phyloP scores from a whole-genome alignment of 2,329 filamentous ascomycete species.

The Fusarium lyarnte region DNA sequence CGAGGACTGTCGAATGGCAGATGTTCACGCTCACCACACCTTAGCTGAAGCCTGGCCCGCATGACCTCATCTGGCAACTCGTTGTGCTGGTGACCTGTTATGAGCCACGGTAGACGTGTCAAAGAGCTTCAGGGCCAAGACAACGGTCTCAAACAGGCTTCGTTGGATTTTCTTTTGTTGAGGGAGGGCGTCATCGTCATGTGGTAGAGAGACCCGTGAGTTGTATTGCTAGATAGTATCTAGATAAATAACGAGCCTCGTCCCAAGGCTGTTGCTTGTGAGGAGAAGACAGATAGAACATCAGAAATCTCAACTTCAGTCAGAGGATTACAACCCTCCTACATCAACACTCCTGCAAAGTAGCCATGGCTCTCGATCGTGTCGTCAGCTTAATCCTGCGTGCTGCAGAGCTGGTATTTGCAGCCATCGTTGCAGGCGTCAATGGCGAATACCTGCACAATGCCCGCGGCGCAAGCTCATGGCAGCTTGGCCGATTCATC shows the following conservation, averaged over 20 bases:
- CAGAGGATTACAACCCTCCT: not conserved
- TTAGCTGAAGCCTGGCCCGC: constrained; percentile 27
- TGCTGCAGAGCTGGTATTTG: constrained; percentile 69
- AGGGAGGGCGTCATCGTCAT: constrained; percentile 37
- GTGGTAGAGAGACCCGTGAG: constrained; percentile 27
- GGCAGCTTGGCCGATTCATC: constrained; percentile 72
- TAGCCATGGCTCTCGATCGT: constrained; percentile 52
- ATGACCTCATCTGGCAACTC: constrained; percentile 40
- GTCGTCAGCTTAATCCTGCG: constrained; percentile 53
- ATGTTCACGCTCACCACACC: constrained; percentile 21
- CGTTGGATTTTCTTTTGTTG: constrained; percentile 4
- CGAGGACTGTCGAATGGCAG: constrained; percentile 20
- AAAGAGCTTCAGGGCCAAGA: constrained; percentile 23
- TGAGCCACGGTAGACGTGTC: constrained; percentile 31
- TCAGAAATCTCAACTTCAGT: not conserved
- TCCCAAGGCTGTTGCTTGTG: not conserved
- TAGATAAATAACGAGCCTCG: constrained; percentile 36
- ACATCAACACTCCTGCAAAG: not conserved
- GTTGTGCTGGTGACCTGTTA: constrained; percentile 18
- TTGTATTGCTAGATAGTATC: not conserved
- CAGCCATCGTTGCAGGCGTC: constrained; percentile 76
- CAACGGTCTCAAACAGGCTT: constrained; percentile 34
- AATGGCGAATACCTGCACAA: constrained; percentile 72
- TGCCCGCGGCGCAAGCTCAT: constrained; percentile 56
- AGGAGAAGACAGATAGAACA: not conserved